Percentiles rank a stretch among this genome's conserved stretches.
Evolutionary conservation across 192 early-diverging fungal genomes (phyloP).

Genomic region (Obelidium mucronatum): DNA sequence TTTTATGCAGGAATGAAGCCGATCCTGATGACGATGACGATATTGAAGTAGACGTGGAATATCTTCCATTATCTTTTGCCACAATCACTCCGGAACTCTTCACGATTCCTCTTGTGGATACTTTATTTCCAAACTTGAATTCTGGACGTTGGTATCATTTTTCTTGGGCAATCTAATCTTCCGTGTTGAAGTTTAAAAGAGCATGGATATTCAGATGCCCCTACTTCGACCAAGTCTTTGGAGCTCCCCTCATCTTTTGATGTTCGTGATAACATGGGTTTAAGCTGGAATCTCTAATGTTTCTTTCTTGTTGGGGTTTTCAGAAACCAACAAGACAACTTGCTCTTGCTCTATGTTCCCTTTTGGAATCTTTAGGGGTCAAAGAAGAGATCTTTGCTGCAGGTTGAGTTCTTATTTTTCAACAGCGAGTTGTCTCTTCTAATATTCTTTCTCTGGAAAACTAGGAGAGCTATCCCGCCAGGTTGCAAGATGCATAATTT

Average conservation of each 20-base stretch:
- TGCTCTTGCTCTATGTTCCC: conserved; percentile 1
- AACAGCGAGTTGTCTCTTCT: too few relatives aligned
- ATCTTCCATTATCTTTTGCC: conserved; percentile 18
- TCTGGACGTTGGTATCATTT: not conserved
- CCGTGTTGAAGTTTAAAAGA: not conserved
- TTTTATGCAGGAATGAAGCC: not conserved
- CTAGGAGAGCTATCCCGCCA: conserved; percentile 21
- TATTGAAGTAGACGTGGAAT: conserved; percentile 19
- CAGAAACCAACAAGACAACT: conserved; percentile 31
- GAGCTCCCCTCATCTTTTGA: conserved; percentile 27
- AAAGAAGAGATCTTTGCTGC: conserved; percentile 34
- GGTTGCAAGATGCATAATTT: conserved; percentile 30
- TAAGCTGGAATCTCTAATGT: not conserved
- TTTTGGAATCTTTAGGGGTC: conserved; percentile 11
- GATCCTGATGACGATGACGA: conserved; percentile 30
- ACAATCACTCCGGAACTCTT: conserved; percentile 22
- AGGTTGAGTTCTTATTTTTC: too few relatives aligned
- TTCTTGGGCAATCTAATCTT: not conserved
- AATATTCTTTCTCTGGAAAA: not conserved
- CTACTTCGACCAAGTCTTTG: not conserved
- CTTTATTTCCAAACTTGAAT: conserved; percentile 23
- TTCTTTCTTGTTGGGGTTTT: not conserved
- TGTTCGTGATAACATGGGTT: not conserved
- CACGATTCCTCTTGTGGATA: conserved; percentile 19
- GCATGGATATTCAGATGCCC: not conserved